Evolutionary conservation across 2,329 filamentous ascomycete genomes (phyloP), one percentile per base, ranked within the genome.

Genomic region (Talaromyces sp.): DNA sequence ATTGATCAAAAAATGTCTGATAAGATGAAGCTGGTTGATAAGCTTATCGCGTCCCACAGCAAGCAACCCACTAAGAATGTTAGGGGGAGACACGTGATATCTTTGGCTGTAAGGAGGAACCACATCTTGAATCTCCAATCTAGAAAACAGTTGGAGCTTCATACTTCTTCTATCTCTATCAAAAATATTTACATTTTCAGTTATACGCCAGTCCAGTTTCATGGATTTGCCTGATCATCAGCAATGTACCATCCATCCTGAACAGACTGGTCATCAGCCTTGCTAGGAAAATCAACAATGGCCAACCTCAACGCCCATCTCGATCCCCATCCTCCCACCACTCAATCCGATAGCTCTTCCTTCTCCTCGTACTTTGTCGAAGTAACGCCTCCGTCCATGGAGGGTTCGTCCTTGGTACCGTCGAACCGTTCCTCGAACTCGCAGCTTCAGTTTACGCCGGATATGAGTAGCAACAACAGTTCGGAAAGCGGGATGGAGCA

Each of bases 401-500:
- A 38, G 3, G 36, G 49, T 31, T 64, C 65, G 5, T 40, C 64
- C 29, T 65, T 63, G 2, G 64, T 63, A 19, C 70, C 72, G 31
- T 75, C 72, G 29, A 58, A 47, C 65, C 69, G 68, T 49, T 73
- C 74, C 40, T 68, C 72, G 5, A 72, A 71, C 45, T 65, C 56
- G 8, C 56, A 43, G 19, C 38, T 69, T 19, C 75, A 69, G 65
- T 74, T 75, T 43, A 79, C 76, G 0, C 77, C 77, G 4, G 71
- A 72, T n/a, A 77, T 76, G 8, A 75, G 74, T 63, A 75, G 74
- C 64, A 66, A 66, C 22, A 73, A 74, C 10, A 72, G 60, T 49
- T 54, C 67, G 17, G 49, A 29, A 47, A 58, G 62, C 68, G 5
- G 67, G 43, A 58, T 36, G 19, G 47, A 34, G 49, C 61, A 59